Evolutionary conservation across 768 basidiomycete genomes (phyloP).

Genomic region (Mycena kentingensis): DNA sequence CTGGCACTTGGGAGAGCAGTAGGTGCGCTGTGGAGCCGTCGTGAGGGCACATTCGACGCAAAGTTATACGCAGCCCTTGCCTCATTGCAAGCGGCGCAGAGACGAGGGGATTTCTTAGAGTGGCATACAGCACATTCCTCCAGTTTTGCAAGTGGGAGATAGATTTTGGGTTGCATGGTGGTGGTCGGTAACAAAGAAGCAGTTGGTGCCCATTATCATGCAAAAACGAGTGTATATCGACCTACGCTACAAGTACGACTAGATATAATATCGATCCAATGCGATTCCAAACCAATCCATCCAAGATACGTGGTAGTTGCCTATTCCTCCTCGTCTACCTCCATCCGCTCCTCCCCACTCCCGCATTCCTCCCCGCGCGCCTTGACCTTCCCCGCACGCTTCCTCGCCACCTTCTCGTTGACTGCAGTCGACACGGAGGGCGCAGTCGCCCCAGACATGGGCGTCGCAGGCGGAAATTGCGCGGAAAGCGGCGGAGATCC

Average conservation of each 20-base stretch:
- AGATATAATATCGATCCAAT: too few species aligned
- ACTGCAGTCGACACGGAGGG: background rate
- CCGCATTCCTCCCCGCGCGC: background rate
- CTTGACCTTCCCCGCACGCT: background rate
- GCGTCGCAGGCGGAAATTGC: conserved; percentile 6
- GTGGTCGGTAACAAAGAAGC: too few species aligned
- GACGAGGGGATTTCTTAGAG: background rate
- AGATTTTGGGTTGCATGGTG: too few species aligned
- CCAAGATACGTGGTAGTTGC: too few species aligned
- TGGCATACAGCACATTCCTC: conserved; percentile 21
- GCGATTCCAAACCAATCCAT: too few species aligned
- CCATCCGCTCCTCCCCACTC: background rate
- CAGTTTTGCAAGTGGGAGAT: conserved; percentile 21
- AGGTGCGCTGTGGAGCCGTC: conserved; percentile 6
- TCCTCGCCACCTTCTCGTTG: background rate
- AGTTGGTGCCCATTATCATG: too few species aligned
- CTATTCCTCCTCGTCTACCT: background rate
- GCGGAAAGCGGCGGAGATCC: conserved; percentile 22
- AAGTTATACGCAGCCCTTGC: too few species aligned
- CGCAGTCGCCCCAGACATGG: background rate
- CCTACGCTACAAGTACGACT: too few species aligned
- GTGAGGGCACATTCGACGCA: background rate
- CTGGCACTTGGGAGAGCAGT: conserved; percentile 28
- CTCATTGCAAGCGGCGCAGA: conserved; percentile 25
- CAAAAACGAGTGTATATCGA: too few species aligned